Percentiles rank a stretch among this genome's conserved stretches.
Conservation (phyloP, 345 rosid species). For the Dipteronia sinensis region DNA sequence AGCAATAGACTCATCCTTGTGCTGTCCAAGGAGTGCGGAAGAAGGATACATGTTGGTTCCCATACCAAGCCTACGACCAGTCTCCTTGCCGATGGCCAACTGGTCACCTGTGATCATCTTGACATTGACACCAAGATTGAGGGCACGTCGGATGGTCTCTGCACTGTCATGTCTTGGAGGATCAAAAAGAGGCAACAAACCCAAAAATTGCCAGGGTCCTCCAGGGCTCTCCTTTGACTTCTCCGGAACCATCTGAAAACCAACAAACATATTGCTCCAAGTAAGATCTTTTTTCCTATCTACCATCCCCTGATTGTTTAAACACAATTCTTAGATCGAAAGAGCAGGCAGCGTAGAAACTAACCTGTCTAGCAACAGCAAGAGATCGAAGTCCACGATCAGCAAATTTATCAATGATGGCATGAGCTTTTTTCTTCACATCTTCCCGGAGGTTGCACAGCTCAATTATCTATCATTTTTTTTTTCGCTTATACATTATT, state of each 20-base stretch:
- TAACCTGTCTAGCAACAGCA: slow-evolving; percentile 73
- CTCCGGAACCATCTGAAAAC: slow-evolving; percentile 56
- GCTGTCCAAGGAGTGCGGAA: slow-evolving; percentile 78
- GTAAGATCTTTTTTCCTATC: not conserved
- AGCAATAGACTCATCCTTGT: slow-evolving; percentile 52
- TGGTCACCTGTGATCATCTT: slow-evolving; percentile 99
- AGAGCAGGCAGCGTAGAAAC: not conserved
- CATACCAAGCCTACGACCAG: slow-evolving; percentile 95
- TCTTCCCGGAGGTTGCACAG: slow-evolving; percentile 71
- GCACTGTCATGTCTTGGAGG: slow-evolving; percentile 99
- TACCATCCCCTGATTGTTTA: not conserved
- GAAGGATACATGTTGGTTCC: slow-evolving; percentile 98
- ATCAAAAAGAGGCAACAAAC: slow-evolving; percentile 88
- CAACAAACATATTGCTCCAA: not conserved
- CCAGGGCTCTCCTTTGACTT: slow-evolving; percentile 71
- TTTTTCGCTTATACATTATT: not conserved
- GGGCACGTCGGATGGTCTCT: slow-evolving; percentile 86
- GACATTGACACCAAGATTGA: slow-evolving; percentile 83
- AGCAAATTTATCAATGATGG: slow-evolving; percentile 82
- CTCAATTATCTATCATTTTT: slow-evolving; percentile 53
- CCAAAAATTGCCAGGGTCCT: slow-evolving; percentile 85
- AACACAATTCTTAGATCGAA: not conserved
- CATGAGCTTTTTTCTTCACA: slow-evolving; percentile 63
- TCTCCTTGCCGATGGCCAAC: slow-evolving; percentile 89
- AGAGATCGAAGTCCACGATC: slow-evolving; percentile 85